Base-by-base conservation (phyloP, 805 yeast species). In the Sugiyamaella chiloensis region DNA sequence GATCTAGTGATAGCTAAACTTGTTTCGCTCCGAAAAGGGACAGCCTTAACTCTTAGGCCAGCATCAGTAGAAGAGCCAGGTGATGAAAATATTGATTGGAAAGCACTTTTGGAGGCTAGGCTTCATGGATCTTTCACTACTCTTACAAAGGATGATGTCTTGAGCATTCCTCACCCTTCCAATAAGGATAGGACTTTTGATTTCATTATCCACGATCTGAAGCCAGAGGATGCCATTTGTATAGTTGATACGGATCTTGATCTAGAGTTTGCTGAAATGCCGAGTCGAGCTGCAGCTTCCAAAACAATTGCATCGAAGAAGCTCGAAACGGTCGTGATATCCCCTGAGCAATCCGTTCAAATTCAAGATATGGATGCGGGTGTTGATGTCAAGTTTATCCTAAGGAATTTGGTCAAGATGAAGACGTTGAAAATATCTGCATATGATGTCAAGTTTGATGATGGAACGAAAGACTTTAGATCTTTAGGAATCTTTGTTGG, bases 181-280 rank as follows among this genome's bases (percentile, higher is more conserved):
- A 45, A 52, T n/a, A 42, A 37, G 3, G 63, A 61, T 2, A 49
- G 52, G 5, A 24, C 49, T 5, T 51, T 61, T 29, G 48, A 56
- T 12, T 59, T 67, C 36, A 37, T 54, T 2, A 73, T 79, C 9
- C 75, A 70, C 19, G 64, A 65, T 4, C 57, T 75, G 17, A 66
- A 71, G 44, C 72, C 70, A 46, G 65, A 54, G 24, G 61, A 54
- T 5, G 71, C 76, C 0, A 79, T 75, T 1, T 70, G 79, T 39
- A 73, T 80, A 21, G 70, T 81, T 1, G 83, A 80, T 51, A 77
- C 85, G 0, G 85, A 80, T 55, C 63, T 78, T 23, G 70, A 66
- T 5, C 63, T 80, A 23, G 42, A 40, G 23, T 12, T 40, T 14
- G 31, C 27, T 19, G 16, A 26, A 32, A 16, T 36, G 40, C n/a